Evolutionary conservation across 1,139 yeast species (phyloP).

Genomic region (Candida sp.): DNA sequence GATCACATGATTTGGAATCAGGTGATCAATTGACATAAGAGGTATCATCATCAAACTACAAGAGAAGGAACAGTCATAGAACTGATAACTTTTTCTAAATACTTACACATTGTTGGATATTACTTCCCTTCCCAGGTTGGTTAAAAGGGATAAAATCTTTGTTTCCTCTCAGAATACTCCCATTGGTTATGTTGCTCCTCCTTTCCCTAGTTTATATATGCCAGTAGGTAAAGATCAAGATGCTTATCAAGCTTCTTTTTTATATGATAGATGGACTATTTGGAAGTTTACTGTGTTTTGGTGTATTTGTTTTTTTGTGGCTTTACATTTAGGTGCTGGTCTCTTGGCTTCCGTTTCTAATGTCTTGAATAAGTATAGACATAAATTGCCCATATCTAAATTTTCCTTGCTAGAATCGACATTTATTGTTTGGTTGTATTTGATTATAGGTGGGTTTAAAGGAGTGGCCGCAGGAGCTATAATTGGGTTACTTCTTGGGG

Average conservation of each 20-base stretch:
- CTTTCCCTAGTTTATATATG: constrained; percentile 80
- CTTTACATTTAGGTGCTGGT: constrained; percentile 66
- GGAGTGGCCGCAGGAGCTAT: constrained; percentile 73
- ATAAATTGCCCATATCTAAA: constrained; percentile 12
- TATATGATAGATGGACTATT: constrained; percentile 71
- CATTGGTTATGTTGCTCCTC: constrained; percentile 76
- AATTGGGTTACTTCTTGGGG: constrained; percentile 60
- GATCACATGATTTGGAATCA: no score
- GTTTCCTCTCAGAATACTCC: constrained; percentile 53
- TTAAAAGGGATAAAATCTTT: constrained; percentile 12
- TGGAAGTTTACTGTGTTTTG: constrained; percentile 84
- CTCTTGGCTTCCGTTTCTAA: constrained; percentile 50
- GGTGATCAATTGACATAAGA: no score
- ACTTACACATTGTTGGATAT: no score
- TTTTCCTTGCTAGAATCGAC: constrained; percentile 8
- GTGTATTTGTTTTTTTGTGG: constrained; percentile 67
- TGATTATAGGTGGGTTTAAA: constrained; percentile 55
- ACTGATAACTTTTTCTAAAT: no score
- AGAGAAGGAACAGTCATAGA: no score
- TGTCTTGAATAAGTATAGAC: constrained; percentile 19
- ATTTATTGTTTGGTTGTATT: constrained; percentile 44
- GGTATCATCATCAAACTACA: no score
- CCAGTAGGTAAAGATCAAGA: constrained; percentile 49
- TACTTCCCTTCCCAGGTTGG: constrained; percentile 7
- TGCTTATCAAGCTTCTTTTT: constrained; percentile 49